These are phyloP conservation scores for Blastobotrys buckinghamii DNA, from an alignment of 1,139 yeast species.

Conservation along the genomic window DNA sequence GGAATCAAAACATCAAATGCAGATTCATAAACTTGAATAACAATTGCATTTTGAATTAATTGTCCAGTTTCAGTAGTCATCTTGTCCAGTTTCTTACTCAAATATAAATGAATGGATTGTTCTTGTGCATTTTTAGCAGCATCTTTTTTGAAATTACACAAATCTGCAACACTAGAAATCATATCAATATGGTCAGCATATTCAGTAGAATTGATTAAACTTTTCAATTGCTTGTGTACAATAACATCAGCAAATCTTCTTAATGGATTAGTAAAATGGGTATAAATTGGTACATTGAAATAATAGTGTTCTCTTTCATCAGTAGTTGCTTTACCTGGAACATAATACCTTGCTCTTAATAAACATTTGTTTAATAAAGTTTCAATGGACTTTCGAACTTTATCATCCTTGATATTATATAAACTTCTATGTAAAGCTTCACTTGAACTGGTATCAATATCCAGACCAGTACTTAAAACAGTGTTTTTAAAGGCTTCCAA, in stretches of 20 bases:
- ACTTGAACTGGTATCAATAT: conserved; percentile 68
- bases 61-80: conserved; percentile 76
- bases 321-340: conserved; percentile 65
- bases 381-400: conserved; percentile 69
- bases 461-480: conserved; percentile 50
- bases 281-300: conserved; percentile 75
- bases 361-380: conserved; percentile 75
- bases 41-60: conserved; percentile 76
- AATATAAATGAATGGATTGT: conserved; percentile 81
- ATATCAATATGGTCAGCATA: conserved; percentile 59
- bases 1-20: conserved; percentile 94
- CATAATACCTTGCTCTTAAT: conserved; percentile 78
- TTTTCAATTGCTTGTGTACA: conserved; percentile 86
- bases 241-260: conserved; percentile 88
- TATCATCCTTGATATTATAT: conserved; percentile 55
- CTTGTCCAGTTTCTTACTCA: conserved; percentile 79
- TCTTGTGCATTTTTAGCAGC: conserved; percentile 92
- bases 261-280: conserved; percentile 91
- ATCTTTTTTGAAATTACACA: conserved; percentile 92
- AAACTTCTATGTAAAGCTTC: conserved; percentile 71
- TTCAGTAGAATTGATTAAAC: conserved; percentile 44
- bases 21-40: conserved; percentile 89
- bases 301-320: conserved; percentile 72
- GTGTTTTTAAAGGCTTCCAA: conserved; percentile 74
- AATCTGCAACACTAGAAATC: conserved; percentile 76